Conservation (phyloP, 331 rosid species). For the Spiraea crenata region DNA sequence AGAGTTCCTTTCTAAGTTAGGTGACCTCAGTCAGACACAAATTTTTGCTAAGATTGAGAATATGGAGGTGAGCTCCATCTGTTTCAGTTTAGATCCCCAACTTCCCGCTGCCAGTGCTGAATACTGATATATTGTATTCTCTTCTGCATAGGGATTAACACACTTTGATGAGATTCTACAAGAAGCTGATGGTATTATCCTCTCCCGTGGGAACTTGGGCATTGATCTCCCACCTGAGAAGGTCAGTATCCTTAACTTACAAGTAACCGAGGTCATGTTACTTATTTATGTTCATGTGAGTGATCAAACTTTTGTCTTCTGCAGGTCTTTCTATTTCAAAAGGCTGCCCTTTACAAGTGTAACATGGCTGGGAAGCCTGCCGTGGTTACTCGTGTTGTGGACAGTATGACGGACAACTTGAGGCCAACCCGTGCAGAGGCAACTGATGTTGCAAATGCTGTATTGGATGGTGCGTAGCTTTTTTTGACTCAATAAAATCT, state of each 20-base stretch:
- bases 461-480: conserved; percentile 73
- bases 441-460: conserved; percentile 99
- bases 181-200: conserved; percentile 98
- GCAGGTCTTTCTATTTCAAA: conserved; percentile 92
- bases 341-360: conserved; percentile 96
- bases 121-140: neutral
- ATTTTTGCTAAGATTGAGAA: conserved; percentile 97
- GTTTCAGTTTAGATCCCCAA: conserved; percentile 6
- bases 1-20: conserved; percentile 68
- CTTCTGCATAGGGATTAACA: conserved; percentile 66
- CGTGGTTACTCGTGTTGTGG: conserved; percentile 96
- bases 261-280: neutral
- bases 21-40: conserved; percentile 92
- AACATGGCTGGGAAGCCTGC: conserved; percentile 99
- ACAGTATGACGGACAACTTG: conserved; percentile 98
- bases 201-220: conserved; percentile 99
- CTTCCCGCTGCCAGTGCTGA: neutral
- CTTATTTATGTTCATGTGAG: neutral
- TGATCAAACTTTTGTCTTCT: conserved; percentile 20
- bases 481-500: neutral
- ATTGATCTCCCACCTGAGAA: conserved; percentile 99
- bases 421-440: conserved; percentile 99
- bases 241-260: conserved; percentile 41
- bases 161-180: conserved; percentile 94
- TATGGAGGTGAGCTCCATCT: conserved; percentile 60